Percentiles rank a stretch among this genome's conserved stretches.
phyloP scores from a whole-genome alignment of 208 protist genomes.

The Herpetomonas tarakana region DNA sequence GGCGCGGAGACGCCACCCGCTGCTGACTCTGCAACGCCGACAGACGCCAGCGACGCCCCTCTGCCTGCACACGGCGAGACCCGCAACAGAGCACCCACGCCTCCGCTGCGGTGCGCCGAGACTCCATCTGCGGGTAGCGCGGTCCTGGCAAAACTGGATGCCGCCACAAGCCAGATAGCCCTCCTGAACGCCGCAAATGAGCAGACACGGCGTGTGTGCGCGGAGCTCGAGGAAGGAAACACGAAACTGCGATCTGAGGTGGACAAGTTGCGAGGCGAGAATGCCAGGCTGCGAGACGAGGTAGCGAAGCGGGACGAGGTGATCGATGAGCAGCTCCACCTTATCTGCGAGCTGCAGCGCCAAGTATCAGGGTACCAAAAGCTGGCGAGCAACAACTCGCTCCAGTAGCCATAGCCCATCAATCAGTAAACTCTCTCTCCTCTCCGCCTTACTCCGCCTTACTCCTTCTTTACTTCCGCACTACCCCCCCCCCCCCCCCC shows the following conservation, averaged over 20 bases:
- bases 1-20: no score
- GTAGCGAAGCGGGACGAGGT: slow-evolving; percentile 27
- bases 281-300: slow-evolving; percentile 27
- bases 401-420: no score
- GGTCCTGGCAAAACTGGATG: slow-evolving; percentile 32
- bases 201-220: slow-evolving; percentile 34
- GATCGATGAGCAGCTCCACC: slow-evolving; percentile 35
- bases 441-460: background rate
- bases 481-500: no score
- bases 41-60: no score
- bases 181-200: slow-evolving; percentile 53
- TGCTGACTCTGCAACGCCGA: no score
- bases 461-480: background rate
- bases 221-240: slow-evolving; percentile 48
- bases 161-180: slow-evolving; percentile 56
- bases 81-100: no score
- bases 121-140: no score
- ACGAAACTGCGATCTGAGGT: slow-evolving; percentile 25
- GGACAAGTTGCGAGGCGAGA: slow-evolving; percentile 22
- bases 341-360: slow-evolving; percentile 44
- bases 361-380: slow-evolving; percentile 17
- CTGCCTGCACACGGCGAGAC: no score
- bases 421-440: background rate
- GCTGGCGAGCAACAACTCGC: background rate
- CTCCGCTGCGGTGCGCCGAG: no score